Evolutionary conservation across 345 rosid genomes (phyloP).

Genomic region (Melastoma malabathricum): DNA sequence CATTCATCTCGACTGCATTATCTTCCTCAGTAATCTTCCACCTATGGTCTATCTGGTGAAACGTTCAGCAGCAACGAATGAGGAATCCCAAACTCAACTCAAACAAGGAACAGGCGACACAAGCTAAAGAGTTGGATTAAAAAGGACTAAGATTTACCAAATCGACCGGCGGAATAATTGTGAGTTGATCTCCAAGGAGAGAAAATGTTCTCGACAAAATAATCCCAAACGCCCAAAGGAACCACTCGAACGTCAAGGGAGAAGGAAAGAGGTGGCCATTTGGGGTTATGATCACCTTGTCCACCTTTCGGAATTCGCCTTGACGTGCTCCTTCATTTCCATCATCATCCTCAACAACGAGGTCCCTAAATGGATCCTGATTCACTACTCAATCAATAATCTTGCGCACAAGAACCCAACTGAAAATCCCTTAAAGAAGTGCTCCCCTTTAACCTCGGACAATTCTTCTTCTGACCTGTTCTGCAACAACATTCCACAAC

Average conservation of each 20-base stretch:
- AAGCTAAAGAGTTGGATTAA: too few relatives aligned
- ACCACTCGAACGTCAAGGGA: slow-evolving; percentile 10
- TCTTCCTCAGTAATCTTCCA: slow-evolving; percentile 7
- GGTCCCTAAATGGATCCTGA: slow-evolving; percentile 7
- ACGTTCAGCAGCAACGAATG: too few relatives aligned
- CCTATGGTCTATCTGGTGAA: slow-evolving; percentile 15
- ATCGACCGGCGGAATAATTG: slow-evolving; percentile 13
- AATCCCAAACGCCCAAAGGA: slow-evolving; percentile 21
- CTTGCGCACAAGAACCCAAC: background rate
- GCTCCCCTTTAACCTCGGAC: slow-evolving; percentile 13
- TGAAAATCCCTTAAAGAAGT: background rate
- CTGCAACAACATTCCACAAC: slow-evolving; percentile 6
- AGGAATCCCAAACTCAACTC: background rate
- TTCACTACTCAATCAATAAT: background rate
- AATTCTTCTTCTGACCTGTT: slow-evolving; percentile 21
- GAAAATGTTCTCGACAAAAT: slow-evolving; percentile 14
- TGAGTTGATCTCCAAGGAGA: slow-evolving; percentile 13
- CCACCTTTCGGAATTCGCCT: slow-evolving; percentile 11
- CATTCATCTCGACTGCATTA: slow-evolving; percentile 15
- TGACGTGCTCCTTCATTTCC: slow-evolving; percentile 14
- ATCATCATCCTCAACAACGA: slow-evolving; percentile 8
- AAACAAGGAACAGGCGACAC: background rate
- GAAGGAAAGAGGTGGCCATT: slow-evolving; percentile 11
- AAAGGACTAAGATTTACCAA: slow-evolving; percentile 5
- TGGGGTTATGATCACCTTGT: slow-evolving; percentile 7